phyloP scores from a whole-genome alignment of 176 grass and related monocot species.

The Chrysopogon serrulatus region DNA sequence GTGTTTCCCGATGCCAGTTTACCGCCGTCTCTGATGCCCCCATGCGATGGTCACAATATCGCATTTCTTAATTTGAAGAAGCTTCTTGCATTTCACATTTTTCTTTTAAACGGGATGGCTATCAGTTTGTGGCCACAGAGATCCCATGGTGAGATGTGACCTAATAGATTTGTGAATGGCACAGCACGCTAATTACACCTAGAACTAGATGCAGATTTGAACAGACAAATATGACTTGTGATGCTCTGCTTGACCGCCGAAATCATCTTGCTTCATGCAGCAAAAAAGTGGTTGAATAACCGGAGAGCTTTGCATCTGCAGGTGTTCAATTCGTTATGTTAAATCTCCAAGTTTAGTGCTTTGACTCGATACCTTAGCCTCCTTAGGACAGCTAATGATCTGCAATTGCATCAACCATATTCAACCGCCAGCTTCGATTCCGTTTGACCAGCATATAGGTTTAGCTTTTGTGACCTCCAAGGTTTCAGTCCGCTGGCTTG shows the following conservation, averaged over 20 bases:
- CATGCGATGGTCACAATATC: not conserved
- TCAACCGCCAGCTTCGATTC: not conserved
- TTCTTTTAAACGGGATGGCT: not conserved
- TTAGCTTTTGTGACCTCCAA: constrained; percentile 22
- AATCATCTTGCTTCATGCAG: not conserved
- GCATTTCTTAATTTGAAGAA: not conserved
- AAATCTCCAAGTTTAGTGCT: not conserved
- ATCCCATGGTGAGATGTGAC: not conserved
- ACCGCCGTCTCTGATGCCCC: not conserved
- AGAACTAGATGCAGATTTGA: not conserved
- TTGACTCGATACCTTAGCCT: constrained; percentile 1
- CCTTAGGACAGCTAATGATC: not conserved
- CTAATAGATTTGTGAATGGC: not conserved
- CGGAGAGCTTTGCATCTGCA: not conserved
- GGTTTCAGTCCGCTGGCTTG: constrained; percentile 22
- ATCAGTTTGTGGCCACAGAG: not conserved
- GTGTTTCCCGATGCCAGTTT: not conserved
- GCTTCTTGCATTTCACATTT: not conserved
- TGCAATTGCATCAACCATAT: not conserved
- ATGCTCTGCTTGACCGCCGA: not conserved
- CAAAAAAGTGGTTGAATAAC: not conserved
- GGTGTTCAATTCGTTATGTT: not conserved
- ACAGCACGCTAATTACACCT: not conserved
- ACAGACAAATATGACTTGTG: not conserved
- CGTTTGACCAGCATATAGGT: constrained; percentile 8